A percentile compares a stretch with the other conserved stretches of the same genome.
Evolutionary conservation across 768 basidiomycete species (phyloP).

Genomic region (Psilocybe sp.): DNA sequence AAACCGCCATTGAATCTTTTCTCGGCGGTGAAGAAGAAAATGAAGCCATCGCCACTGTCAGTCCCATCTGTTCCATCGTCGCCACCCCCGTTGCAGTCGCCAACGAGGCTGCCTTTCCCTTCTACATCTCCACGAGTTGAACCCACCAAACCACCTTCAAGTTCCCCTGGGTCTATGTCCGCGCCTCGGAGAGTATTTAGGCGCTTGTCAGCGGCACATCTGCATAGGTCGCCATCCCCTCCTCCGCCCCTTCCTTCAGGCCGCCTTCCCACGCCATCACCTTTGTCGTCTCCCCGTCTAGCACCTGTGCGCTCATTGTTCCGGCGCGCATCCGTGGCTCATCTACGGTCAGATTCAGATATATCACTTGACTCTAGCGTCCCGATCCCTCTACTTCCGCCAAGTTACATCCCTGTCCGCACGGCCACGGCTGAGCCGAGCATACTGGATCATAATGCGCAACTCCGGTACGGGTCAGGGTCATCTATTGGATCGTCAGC

Average conservation of each 20-base stretch:
- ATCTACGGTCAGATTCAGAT: not conserved
- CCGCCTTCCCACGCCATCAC: conserved; percentile 9
- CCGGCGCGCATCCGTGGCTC: not conserved
- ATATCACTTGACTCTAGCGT: not conserved
- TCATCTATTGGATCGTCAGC: not conserved
- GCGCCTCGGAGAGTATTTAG: conserved; percentile 7
- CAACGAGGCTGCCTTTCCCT: conserved; percentile 4
- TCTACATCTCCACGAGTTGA: conserved; percentile 1
- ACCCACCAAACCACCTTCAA: conserved; percentile 1
- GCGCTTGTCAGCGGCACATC: conserved; percentile 16
- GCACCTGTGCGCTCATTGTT: not conserved
- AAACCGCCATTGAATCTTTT: conserved; percentile 16
- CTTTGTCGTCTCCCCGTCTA: conserved; percentile 8
- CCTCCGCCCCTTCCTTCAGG: conserved; percentile 8
- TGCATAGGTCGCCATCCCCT: conserved; percentile 9
- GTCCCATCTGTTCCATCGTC: conserved; percentile 18
- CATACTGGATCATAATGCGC: not conserved
- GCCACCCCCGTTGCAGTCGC: conserved; percentile 14
- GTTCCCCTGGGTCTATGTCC: conserved; percentile 2
- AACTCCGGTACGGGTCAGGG: not conserved
- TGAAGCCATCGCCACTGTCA: conserved; percentile 28
- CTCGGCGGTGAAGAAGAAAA: conserved; percentile 16
- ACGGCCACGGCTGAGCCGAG: not conserved
- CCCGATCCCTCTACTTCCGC: not conserved
- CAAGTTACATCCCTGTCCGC: not conserved